phyloP scores from a whole-genome alignment of 345 rosid species.

The Moringa oleifera region DNA sequence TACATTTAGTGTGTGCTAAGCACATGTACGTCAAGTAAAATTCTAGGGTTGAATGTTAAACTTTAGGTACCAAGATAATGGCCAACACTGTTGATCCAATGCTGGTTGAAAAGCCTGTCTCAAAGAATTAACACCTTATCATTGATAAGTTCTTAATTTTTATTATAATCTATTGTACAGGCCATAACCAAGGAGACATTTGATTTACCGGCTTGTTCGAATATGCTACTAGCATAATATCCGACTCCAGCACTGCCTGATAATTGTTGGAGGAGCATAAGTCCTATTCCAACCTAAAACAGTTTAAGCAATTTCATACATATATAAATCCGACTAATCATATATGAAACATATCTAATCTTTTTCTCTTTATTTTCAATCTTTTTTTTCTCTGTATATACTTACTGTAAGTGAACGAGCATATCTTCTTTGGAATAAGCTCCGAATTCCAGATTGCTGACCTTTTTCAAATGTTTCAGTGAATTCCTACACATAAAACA shows the following conservation, averaged over 20 bases:
- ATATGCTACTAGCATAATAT: conserved; percentile 32
- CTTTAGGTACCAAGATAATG: conserved; percentile 28
- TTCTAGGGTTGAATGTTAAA: neutral
- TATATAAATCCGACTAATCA: too few relatives aligned
- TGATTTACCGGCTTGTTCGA: conserved; percentile 32
- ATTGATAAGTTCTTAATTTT: too few relatives aligned
- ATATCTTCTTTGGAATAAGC: conserved; percentile 11
- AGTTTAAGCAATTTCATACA: neutral
- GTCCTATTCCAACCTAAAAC: conserved; percentile 35
- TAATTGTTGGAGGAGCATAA: conserved; percentile 33
- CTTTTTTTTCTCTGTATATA: too few relatives aligned
- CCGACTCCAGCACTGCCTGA: conserved; percentile 26
- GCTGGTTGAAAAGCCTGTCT: conserved; percentile 26
- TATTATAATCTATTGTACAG: too few relatives aligned
- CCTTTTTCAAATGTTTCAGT: neutral
- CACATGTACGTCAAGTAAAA: too few relatives aligned
- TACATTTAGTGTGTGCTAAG: too few relatives aligned
- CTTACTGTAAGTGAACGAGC: conserved; percentile 8
- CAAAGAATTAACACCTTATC: too few relatives aligned
- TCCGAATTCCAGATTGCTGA: neutral
- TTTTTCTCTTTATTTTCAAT: neutral
- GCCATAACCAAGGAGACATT: too few relatives aligned
- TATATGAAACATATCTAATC: too few relatives aligned
- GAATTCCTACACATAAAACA: conserved; percentile 8
- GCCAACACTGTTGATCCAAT: conserved; percentile 36